Percentiles rank a stretch among this genome's conserved stretches.
Conservation (phyloP, 1,284 basidiomycete genomes). For the Rugosomyces carneus region DNA sequence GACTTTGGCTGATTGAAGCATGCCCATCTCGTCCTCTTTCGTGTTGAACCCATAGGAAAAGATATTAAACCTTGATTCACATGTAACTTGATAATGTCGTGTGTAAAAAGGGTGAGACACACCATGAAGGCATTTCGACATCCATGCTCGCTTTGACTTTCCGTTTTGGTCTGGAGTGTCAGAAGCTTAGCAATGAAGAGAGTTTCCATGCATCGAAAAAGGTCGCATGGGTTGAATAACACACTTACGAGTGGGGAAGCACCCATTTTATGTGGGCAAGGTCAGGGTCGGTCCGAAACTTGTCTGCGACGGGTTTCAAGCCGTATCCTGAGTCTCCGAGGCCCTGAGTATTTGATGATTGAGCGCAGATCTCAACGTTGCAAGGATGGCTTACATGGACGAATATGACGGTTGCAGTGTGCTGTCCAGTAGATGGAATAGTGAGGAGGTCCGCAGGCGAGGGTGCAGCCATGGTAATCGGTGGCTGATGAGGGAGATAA, state of each 20-base stretch:
- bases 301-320: constrained; percentile 74
- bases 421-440: constrained; percentile 51
- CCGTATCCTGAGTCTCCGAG: constrained; percentile 72
- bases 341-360: constrained; percentile 38
- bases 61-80: constrained; percentile 67
- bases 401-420: constrained; percentile 86
- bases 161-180: constrained; percentile 40
- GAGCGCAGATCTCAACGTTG: constrained; percentile 1
- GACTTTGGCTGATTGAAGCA: constrained; percentile 56
- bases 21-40: constrained; percentile 68
- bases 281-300: constrained; percentile 39
- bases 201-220: constrained; percentile 2
- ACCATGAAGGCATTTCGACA: constrained; percentile 70
- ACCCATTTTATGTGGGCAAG: constrained; percentile 81
- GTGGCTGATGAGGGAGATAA: constrained; percentile 16
- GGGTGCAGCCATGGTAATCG: constrained; percentile 21
- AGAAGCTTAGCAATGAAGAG: constrained; percentile 10
- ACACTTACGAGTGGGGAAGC: constrained; percentile 66
- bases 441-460: constrained; percentile 42
- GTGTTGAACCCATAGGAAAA: constrained; percentile 56
- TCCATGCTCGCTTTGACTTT: constrained; percentile 66
- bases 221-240: not conserved
- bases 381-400: constrained; percentile 59
- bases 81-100: not conserved
- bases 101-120: constrained; percentile 15